Evolutionary conservation across 2,329 filamentous ascomycete species (phyloP), one percentile per base, ranked within the genome.

Genomic region (Corynespora cassiicola): DNA sequence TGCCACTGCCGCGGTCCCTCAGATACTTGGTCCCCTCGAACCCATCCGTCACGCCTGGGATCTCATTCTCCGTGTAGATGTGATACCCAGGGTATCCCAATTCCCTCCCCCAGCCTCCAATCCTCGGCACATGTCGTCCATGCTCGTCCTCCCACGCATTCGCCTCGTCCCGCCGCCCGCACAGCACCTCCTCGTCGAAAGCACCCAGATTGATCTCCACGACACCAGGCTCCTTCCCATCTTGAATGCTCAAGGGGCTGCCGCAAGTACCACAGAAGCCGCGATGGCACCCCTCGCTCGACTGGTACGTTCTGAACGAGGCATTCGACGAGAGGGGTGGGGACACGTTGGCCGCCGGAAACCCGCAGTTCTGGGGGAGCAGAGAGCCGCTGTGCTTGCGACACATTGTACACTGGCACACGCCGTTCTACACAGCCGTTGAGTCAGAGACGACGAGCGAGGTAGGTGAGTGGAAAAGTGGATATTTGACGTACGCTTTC

Each of bases 331-430:
- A 23, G 15, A 60, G 25, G 24, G 42, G 24, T 10, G 54, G 57
- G 1, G 39, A 30, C 12, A 63, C 32, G 18, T 54, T 36, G 5
- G 45, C 23, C 7, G 26, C 33, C 7, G 47, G 50, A 18, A 61
- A 42, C 10, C 35, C 36, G 26, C 40, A 39, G 33, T 54, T 52
- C 24, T 58, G 57, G 3, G 58, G 52, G 3, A 60, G 28, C 7
- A 61, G 43, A 15, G 50, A 44, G 29, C 56, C 58, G 6, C 39
- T 42, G 28, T 54, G 46, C 36, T 63, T 63, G 21, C 58, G 42
- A 33, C 58, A 61, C 51, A 57, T 58, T 14, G 57, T 60, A 38
- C 56, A 61, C 43, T 63, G 56, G 38, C 56, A 61, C 7, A 51
- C 47, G 15, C 56, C 54, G 25, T 59, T 59, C 56, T 61, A 18